Base-by-base conservation (phyloP, 2,329 filamentous ascomycete genomes). In the Juglanconis sp. region DNA sequence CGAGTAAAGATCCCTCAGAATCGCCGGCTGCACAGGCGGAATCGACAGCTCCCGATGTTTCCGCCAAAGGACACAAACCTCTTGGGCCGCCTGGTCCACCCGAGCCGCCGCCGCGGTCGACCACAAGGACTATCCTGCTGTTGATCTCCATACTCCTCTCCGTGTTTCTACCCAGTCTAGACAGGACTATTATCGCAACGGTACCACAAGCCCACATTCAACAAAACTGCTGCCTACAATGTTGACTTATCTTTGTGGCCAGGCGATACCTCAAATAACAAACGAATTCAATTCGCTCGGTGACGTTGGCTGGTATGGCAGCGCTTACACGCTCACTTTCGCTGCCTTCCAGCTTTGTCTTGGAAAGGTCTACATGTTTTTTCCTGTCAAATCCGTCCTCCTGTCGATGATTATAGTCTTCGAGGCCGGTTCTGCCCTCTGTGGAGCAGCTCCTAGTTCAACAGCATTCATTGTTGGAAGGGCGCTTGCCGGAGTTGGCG, bases 401-500 rank as follows among this genome's bases (percentile, higher is more conserved):
- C 53, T 64, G 15, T 5, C n/a, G 11, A 57, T 56, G 30, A 54
- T 63, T 35, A 8, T 64, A 3, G 11, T 64, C 3, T 53, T 64
- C 17, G 62, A 62, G 55, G 57, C 70, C n/a, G 64, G 67, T 3
- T 68, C 66, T 9, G 57, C 68, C 17, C 55, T 70, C 36, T 70
- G 68, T 36, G 68, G 66, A 10, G 61, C 65, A 1, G 68, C 68
- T 24, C 67, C 68, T 8, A 68, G 54, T 31, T 68, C 68, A 11
- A 64, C 61, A 2, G 66, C 67, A 6, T 65, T 70, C 35, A 70
- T 70, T 35, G 58, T 68, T 31, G 68, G 68, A 15, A 66, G 68
- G 44, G 68, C 66, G 13, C 49, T 70, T 4, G 63, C 65, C 47
- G 68, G 68, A 44, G 34, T 68, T n/a, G 67, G 68, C 4, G 51